These are phyloP conservation scores for Apophysomyces elegans DNA, from an alignment of 371 early-diverging fungal genomes.

Conservation along the genomic window DNA sequence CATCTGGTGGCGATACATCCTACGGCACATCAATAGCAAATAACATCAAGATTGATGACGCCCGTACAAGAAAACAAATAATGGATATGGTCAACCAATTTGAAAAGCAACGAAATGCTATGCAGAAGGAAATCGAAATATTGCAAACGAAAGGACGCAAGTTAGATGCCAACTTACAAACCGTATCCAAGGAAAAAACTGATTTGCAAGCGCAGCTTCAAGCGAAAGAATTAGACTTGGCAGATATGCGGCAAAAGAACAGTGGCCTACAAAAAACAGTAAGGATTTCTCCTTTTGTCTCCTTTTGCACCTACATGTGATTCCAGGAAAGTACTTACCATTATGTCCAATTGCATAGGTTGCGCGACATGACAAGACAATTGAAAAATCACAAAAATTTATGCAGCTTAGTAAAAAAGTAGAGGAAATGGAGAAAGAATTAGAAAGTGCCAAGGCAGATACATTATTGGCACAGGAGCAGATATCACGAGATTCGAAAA, in stretches of 20 bases:
- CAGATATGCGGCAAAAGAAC: slow-evolving; percentile 39
- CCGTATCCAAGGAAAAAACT: slow-evolving; percentile 31
- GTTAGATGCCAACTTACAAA: slow-evolving; percentile 29
- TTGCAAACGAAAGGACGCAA: slow-evolving; percentile 37
- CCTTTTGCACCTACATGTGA: slow-evolving; percentile 1
- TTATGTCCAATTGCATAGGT: slow-evolving; percentile 21
- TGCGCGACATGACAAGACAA: slow-evolving; percentile 27
- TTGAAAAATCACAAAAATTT: slow-evolving; percentile 32
- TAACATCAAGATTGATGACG: slow-evolving; percentile 35
- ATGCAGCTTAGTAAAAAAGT: slow-evolving; percentile 33
- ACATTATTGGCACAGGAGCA: slow-evolving; percentile 13
- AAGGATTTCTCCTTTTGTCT: slow-evolving; percentile 11
- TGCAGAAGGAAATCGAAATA: slow-evolving; percentile 45
- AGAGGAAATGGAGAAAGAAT: slow-evolving; percentile 30
- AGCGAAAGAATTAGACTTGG: slow-evolving; percentile 38
- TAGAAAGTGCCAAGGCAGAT: slow-evolving; percentile 13
- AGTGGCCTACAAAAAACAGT: slow-evolving; percentile 37
- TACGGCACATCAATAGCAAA: slow-evolving; percentile 28
- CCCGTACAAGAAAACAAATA: slow-evolving; percentile 19
- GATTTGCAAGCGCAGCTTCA: slow-evolving; percentile 22
- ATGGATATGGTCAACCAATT: slow-evolving; percentile 26
- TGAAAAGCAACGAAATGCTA: slow-evolving; percentile 35
- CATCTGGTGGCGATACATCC: slow-evolving; percentile 19
- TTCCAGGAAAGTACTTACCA: neutral
- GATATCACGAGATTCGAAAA: slow-evolving; percentile 5